Evolutionary conservation across 75 land plant species (phyloP), one percentile per base, ranked within the genome.

Genomic region (Ceratopteris richardii): DNA sequence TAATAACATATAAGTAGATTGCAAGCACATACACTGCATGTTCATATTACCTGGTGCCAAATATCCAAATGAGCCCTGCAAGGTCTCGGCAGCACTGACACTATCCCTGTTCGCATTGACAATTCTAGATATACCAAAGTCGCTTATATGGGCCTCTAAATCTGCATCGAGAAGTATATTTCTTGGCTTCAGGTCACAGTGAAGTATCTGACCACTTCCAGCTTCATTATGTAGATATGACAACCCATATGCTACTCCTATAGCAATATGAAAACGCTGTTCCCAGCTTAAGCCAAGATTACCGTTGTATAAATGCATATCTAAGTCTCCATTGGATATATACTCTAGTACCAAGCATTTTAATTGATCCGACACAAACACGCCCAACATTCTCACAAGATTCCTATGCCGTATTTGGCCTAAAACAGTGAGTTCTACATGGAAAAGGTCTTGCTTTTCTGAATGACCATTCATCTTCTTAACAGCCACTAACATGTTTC

Each of bases 301-400:
- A n/a, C 36, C 22, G 63, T 29, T 58, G 22, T 80, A 29, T 56
- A 86, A 27, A 5, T 64, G 72, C 2, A 54, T 61, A 7, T 70
- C 71, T 20, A 90, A 62, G 62, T 78, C 80, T 0, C 96, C 96
- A 20, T 75, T 83, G 26, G 75, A 63, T 51, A 90, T 40, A 62
- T 64, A 90, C 52, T 86, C 75, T 23, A 86, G 75, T 24, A 86
- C 87, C 53, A 86, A 51, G 56, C 68, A 76, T 66, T 76, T 76
- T 36, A 39, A 14, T 1, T 70, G 81, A 1, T 26, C 22, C 10
- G 17, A 60, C 0, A 65, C 44, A 48, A 77, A 90, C 22, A 40
- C 80, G 6, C 85, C 82, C 31, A 80, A 44, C 0, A 90, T 54
- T 68, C 68, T 86, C 42, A 90, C 77, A 7, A 90, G 79, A 28